A percentile compares a stretch with the other conserved stretches of the same genome.
phyloP scores from a whole-genome alignment of 1,139 yeast species.

The Magnusiomyces tetraspermus region DNA sequence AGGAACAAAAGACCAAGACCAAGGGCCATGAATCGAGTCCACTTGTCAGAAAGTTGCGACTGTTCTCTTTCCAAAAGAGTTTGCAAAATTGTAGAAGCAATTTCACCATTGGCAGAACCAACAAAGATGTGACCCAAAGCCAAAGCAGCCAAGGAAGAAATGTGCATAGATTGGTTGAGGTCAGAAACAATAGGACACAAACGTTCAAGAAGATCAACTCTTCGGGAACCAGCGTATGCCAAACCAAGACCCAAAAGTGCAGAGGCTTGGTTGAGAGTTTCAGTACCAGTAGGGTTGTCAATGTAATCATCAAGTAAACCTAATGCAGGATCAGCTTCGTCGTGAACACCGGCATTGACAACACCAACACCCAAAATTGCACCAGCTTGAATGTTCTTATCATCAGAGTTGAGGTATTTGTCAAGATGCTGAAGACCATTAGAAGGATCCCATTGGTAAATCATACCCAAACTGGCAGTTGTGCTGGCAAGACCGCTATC shows the following conservation, averaged over 20 bases:
- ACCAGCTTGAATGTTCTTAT: conserved; percentile 89
- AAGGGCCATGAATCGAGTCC: conserved; percentile 82
- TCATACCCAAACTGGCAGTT: conserved; percentile 84
- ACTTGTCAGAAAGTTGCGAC: conserved; percentile 68
- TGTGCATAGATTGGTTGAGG: conserved; percentile 61
- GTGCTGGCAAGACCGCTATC: conserved; percentile 92
- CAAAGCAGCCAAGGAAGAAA: conserved; percentile 77
- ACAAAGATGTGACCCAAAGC: conserved; percentile 92
- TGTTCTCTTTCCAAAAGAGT: conserved; percentile 80
- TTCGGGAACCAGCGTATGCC: conserved; percentile 90
- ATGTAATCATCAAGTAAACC: conserved; percentile 75
- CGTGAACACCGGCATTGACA: conserved; percentile 89
- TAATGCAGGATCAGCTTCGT: conserved; percentile 89
- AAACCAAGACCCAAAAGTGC: conserved; percentile 89
- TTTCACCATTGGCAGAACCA: conserved; percentile 92
- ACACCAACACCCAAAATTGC: conserved; percentile 93
- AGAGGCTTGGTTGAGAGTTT: conserved; percentile 50
- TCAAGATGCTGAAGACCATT: conserved; percentile 88
- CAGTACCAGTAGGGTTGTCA: conserved; percentile 32
- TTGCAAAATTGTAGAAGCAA: conserved; percentile 82
- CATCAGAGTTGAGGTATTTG: conserved; percentile 77
- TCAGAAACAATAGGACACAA: conserved; percentile 85
- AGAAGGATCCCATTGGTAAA: conserved; percentile 83
- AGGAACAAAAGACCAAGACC: conserved; percentile 87
- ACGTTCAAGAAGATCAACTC: conserved; percentile 70